Percentiles rank a stretch among this genome's conserved stretches.
Evolutionary conservation across 73 alveolate species (phyloP).

Genomic region (Breviolum minutum): DNA sequence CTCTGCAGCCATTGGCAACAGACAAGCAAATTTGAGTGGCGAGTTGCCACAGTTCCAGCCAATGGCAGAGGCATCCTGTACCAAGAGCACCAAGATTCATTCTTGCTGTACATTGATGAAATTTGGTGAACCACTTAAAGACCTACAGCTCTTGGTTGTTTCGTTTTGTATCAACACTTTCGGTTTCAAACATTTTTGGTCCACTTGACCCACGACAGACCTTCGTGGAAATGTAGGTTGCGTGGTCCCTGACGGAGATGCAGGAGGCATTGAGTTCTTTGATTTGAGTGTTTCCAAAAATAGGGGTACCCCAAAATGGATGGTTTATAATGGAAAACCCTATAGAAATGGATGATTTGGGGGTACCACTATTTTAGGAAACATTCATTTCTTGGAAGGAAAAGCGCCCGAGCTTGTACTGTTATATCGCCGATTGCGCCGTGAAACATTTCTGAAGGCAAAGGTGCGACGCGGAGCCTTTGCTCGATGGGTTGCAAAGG

Average conservation of each 20-base stretch:
- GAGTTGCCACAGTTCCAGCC: neutral
- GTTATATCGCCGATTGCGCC: too few relatives aligned
- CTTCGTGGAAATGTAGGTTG: neutral
- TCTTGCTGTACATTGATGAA: too few relatives aligned
- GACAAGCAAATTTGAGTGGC: neutral
- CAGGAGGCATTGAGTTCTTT: neutral
- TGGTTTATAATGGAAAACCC: too few relatives aligned
- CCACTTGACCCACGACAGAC: too few relatives aligned
- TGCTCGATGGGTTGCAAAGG: slow-evolving; percentile 27
- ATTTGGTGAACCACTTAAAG: too few relatives aligned
- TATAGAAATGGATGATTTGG: neutral
- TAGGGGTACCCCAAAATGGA: too few relatives aligned
- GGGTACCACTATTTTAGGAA: neutral
- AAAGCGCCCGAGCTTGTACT: too few relatives aligned
- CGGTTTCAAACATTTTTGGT: too few relatives aligned
- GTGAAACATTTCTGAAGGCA: neutral
- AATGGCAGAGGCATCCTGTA: neutral
- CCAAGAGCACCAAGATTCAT: too few relatives aligned
- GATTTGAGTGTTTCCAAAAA: neutral
- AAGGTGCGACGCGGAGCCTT: slow-evolving; percentile 10
- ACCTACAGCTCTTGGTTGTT: too few relatives aligned
- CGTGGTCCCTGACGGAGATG: neutral
- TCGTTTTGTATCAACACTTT: too few relatives aligned
- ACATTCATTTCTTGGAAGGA: too few relatives aligned
- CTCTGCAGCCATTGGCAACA: slow-evolving; percentile 2